Conservation (phyloP, 345 rosid species). For the Acer campestre region DNA sequence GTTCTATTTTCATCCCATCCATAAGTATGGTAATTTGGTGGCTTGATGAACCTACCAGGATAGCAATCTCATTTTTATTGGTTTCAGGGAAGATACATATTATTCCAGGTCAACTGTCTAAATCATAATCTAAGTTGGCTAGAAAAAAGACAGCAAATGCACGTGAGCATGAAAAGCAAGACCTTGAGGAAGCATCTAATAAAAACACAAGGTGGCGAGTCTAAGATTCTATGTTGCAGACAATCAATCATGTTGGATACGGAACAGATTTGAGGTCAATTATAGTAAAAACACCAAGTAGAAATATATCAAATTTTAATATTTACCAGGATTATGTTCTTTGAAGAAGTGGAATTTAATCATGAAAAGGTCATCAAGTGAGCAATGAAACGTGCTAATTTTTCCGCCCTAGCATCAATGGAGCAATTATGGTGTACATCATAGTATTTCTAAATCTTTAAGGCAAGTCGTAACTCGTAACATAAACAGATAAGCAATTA, state of each 20-base stretch:
- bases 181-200: neutral
- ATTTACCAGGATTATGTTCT: neutral
- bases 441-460: neutral
- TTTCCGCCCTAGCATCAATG: neutral
- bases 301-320: neutral
- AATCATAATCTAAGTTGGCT: neutral
- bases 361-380: neutral
- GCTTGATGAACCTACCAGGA: neutral
- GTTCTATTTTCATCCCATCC: neutral
- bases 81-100: neutral
- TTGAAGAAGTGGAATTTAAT: neutral
- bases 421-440: neutral
- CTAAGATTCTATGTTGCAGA: neutral
- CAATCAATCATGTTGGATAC: neutral
- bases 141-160: neutral
- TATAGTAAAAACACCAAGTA: neutral
- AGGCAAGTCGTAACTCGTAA: neutral
- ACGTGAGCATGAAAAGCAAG: neutral
- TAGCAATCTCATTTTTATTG: neutral
- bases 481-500: slow-evolving; percentile 4
- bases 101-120: neutral
- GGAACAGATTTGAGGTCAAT: neutral
- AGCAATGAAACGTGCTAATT: neutral
- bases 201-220: neutral
- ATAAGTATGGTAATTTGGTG: neutral